These are phyloP conservation scores for Chlorella sp. DNA, from an alignment of 139 green algal species.

Conservation along the genomic window DNA sequence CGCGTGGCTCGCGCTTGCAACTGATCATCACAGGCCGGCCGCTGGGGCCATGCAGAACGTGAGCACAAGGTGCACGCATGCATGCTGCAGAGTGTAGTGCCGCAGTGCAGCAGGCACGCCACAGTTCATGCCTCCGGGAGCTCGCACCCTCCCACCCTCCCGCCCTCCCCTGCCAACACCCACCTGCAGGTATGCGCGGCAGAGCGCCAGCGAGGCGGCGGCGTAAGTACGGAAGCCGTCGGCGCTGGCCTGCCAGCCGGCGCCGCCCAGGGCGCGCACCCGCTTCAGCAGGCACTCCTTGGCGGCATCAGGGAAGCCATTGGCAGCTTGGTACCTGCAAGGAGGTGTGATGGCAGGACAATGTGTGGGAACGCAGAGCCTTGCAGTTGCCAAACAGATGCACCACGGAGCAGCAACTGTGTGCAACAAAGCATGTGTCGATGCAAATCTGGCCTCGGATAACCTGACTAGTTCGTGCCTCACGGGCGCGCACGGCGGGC, in stretches of 20 bases:
- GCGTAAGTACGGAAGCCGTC: conserved; percentile 60
- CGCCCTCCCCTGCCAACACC: not conserved
- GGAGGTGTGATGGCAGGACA: not conserved
- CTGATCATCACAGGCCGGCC: not conserved
- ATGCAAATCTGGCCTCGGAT: not conserved
- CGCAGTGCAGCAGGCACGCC: not conserved
- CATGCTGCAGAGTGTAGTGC: not conserved
- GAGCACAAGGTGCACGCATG: not conserved
- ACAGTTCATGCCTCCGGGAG: not conserved
- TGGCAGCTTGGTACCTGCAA: conserved; percentile 49
- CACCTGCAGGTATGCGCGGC: conserved; percentile 41
- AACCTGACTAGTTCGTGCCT: conserved; percentile 26
- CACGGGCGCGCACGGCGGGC: not conserved
- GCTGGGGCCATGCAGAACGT: not conserved
- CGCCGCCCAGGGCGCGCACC: conserved; percentile 63
- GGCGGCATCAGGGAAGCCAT: conserved; percentile 50
- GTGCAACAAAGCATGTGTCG: not conserved
- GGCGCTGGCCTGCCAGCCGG: conserved; percentile 54
- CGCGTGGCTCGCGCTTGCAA: conserved; percentile 20
- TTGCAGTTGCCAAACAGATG: not conserved
- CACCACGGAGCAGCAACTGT: not conserved
- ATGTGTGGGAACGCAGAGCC: not conserved
- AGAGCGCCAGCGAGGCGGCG: conserved; percentile 55
- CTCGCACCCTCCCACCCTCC: not conserved
- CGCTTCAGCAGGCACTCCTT: conserved; percentile 73